Evolutionary conservation across 2,329 filamentous ascomycete genomes (phyloP), one percentile per base, ranked within the genome.

Genomic region (Botrytis squamosa): DNA sequence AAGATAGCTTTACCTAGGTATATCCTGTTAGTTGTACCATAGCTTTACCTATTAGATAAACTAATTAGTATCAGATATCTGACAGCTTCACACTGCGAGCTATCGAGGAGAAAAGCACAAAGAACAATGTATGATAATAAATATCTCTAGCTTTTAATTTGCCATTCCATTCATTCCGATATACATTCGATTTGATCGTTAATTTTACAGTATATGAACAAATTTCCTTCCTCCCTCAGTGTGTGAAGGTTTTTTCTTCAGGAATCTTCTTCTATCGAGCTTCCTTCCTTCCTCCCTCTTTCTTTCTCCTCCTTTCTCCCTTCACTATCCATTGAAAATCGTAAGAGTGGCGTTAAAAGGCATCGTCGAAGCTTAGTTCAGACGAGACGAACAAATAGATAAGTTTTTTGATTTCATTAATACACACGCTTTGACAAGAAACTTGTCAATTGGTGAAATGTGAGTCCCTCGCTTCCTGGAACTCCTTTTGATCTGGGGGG

Each of bases 181-280:
- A 71, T 65, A 71, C 59, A 71, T 49, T 29, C 46, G 44, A 65
- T 55, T 57, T 10, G n/a, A 71, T 55, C 44, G 44, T 52, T 71
- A 42, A 33, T 71, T 65, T 25, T 66, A 71, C 44, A 71, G 40
- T 65, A 52, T 33, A 71, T 36, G 69, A 57, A 71, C 20, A 67
- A 38, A 18, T 38, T 36, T n/a, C n/a, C 6, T 59, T 44, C 49
- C 12, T 16, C 25, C 20, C 20, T 49, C 14, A 57, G 14, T 29
- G 1, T 8, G n/a, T 29, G n/a, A 57, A 18, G 52, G 6, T 4
- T 9, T 57, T 57, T 18, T 52, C 44, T 46, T 20, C 9, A 3
- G 20, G 5, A 55, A 57, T 18, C 2, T 29, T 55, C n/a, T 57
- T n/a, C n/a, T 57, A 16, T n/a, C 52, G 4, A 8, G 33, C 25